Base-by-base conservation (phyloP, 805 yeast species). In the Nakazawaea siamensis region DNA sequence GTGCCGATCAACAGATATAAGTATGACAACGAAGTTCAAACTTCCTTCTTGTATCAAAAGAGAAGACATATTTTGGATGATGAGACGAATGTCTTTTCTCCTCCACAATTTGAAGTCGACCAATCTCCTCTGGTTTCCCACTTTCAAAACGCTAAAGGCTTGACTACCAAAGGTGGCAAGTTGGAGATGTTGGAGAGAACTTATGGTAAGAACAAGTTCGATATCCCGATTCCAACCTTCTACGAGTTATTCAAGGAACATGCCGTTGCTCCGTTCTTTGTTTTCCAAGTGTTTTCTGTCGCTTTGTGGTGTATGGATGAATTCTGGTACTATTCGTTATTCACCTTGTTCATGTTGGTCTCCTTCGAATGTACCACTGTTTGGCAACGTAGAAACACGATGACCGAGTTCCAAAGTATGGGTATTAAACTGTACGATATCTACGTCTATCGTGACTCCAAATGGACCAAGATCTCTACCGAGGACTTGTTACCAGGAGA, bases 211-310 rank as follows among this genome's bases (percentile, higher is more conserved):
- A 92, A 92, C 63, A 71, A 71, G 45, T 92, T 92, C 53, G 98
- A 92, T 52, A 90, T 92, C 45, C 98, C 98, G 20, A 72, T 92
- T 37, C 98, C 98, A 33, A 74, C 95, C 0, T 90, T 92, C 49
- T 43, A 71, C 38, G 97, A 90, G 57, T 67, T 92, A 49, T 92
- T 92, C 66, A 80, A 85, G 52, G 97, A 92, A 60, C 98, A 92
- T 55, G 97, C 97, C 9, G 88, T 92, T 26, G 97, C 98, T 11
- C 98, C 98, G 10, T 85, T 92, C 57, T 92, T 92, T 49, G 95
- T 92, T 18, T 92, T 92, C 66, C 98, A 92, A 64, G 69, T 92
- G 38, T 92, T 92, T 57, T 88, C 97, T 54, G 94, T 90, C 40
- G 94, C 90, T 4, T 66, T 92, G 43, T 92, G 97, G 97, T 72